Conservation (phyloP, 164 flowering plant genomes). For the Kingdonia uniflora region DNA sequence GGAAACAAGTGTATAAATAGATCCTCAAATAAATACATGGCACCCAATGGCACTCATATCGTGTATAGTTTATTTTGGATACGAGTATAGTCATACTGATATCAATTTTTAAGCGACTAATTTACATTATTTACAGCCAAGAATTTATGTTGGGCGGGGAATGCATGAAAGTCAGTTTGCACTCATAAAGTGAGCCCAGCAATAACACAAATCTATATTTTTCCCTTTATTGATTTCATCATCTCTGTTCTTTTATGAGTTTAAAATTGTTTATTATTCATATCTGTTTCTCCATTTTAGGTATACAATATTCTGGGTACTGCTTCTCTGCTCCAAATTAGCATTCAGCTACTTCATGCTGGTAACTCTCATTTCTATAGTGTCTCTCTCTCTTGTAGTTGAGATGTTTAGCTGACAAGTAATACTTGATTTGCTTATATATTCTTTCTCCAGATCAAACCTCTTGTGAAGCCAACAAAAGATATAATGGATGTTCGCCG, state of each 20-base stretch:
- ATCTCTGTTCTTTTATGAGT: not conserved
- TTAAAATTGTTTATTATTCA: not conserved
- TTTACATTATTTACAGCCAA: conserved; percentile 51
- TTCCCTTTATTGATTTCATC: not conserved
- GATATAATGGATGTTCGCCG: conserved; percentile 60
- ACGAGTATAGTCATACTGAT: too few species aligned
- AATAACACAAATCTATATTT: not conserved
- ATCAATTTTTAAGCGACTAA: conserved; percentile 1
- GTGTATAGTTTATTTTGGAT: too few species aligned
- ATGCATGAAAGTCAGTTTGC: conserved; percentile 98
- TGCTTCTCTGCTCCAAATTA: conserved; percentile 66
- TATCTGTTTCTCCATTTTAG: conserved; percentile 26
- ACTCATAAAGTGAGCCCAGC: conserved; percentile 70
- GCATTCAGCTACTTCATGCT: conserved; percentile 70
- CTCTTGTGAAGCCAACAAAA: conserved; percentile 80
- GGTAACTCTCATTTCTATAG: conserved; percentile 24
- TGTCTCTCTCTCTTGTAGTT: not conserved
- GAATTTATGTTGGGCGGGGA: conserved; percentile 92
- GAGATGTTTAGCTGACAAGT: not conserved
- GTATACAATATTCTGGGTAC: conserved; percentile 86
- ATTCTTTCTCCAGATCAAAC: conserved; percentile 51
- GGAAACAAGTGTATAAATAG: too few species aligned
- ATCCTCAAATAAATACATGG: too few species aligned
- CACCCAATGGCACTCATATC: too few species aligned
- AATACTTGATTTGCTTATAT: conserved; percentile 2